phyloP scores from a whole-genome alignment of 2,329 filamentous ascomycete species.

The Alternaria arbusti region DNA sequence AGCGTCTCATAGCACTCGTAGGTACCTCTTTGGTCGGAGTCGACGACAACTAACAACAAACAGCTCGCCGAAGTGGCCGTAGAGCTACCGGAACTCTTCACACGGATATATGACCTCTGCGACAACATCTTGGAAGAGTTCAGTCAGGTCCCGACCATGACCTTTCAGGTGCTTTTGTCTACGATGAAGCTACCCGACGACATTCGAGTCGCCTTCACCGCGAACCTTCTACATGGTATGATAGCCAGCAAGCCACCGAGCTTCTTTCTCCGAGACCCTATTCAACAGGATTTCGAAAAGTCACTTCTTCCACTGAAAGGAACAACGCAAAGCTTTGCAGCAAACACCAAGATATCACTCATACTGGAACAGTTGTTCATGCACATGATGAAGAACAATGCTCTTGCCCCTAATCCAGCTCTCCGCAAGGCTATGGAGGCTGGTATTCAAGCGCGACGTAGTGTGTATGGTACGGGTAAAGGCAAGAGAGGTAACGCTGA shows the following conservation, averaged over 20 bases:
- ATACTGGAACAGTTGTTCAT: slow-evolving; percentile 43
- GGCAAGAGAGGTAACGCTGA: slow-evolving; percentile 50
- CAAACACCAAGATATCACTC: slow-evolving; percentile 45
- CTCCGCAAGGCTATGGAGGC: slow-evolving; percentile 56
- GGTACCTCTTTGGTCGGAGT: slow-evolving; percentile 18
- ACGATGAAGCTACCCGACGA: slow-evolving; percentile 53
- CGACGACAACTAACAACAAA: slow-evolving; percentile 21
- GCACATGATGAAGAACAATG: slow-evolving; percentile 35
- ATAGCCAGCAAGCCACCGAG: slow-evolving; percentile 31
- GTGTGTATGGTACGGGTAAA: slow-evolving; percentile 52
- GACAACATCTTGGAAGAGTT: slow-evolving; percentile 64
- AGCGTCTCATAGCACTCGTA: slow-evolving; percentile 67
- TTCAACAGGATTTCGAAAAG: slow-evolving; percentile 38
- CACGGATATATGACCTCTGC: slow-evolving; percentile 64
- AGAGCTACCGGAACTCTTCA: slow-evolving; percentile 51
- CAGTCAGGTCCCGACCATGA: slow-evolving; percentile 63
- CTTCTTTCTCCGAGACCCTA: slow-evolving; percentile 31
- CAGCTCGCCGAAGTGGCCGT: slow-evolving; percentile 49
- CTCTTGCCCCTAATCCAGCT: slow-evolving; percentile 23
- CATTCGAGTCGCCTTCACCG: slow-evolving; percentile 57
- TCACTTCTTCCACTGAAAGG: slow-evolving; percentile 34
- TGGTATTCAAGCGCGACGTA: slow-evolving; percentile 60
- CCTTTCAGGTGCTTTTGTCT: slow-evolving; percentile 64
- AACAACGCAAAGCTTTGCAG: slow-evolving; percentile 33
- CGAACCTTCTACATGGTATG: slow-evolving; percentile 40